Percentiles rank a stretch among this genome's conserved stretches.
Evolutionary conservation across 2,329 filamentous ascomycete genomes (phyloP).

Genomic region (Alternaria incomplexa): DNA sequence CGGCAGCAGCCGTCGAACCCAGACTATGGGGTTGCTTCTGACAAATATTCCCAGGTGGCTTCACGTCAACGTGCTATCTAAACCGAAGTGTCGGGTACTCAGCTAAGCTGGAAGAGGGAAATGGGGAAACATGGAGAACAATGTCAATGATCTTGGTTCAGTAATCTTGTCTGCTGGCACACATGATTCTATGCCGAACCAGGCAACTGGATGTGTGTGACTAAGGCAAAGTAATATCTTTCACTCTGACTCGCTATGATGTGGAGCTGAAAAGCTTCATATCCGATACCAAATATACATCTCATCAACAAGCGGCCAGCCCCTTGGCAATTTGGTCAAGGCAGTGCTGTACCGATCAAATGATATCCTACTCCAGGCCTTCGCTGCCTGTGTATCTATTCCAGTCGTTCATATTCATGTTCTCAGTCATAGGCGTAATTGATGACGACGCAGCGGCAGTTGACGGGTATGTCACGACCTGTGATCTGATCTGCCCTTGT

Average conservation of each 20-base stretch:
- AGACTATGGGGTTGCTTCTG: neutral
- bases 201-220: neutral
- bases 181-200: neutral
- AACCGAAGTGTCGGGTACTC: neutral
- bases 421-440: neutral
- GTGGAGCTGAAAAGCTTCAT: neutral
- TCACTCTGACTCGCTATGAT: neutral
- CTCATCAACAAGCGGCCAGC: neutral
- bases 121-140: neutral
- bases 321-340: neutral
- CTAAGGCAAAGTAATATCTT: too few relatives aligned
- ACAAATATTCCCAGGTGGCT: neutral
- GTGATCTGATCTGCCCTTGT: neutral
- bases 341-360: neutral
- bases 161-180: neutral
- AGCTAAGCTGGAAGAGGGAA: neutral
- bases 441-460: neutral
- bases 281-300: neutral
- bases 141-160: neutral
- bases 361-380: neutral
- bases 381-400: neutral
- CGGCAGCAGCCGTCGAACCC: neutral
- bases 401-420: slow-evolving; percentile 1
- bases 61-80: neutral
- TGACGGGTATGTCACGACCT: neutral